Evolutionary conservation across 495 filamentous ascomycete species (phyloP), one percentile per base, ranked within the genome.

Genomic region (Daldinia loculata): DNA sequence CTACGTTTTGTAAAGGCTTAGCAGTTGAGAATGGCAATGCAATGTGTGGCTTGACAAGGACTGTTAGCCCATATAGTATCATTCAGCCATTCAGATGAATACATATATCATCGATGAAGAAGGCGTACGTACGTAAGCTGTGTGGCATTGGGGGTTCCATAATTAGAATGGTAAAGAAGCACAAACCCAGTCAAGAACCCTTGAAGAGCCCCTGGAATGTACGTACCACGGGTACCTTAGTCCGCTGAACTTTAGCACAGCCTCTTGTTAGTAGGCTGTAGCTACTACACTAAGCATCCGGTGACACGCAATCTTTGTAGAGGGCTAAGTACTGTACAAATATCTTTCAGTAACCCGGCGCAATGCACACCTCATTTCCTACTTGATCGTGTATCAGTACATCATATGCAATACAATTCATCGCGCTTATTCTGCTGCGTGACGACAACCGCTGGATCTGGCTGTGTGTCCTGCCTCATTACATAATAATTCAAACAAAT

Each of bases 401-500:
- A 26, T 43, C 4, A 24, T n/a, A 24, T 55, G 43, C 45, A 39
- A n/a, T 52, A 51, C 63, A 63, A 34, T 53, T 27, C 39, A 57
- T 34, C 43, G 19, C 53, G 34, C 34, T 27, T 58, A 52, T 30
- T 60, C 36, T 17, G 32, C 38, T 50, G 62, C 41, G 57, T 70
- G 62, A 65, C 62, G 61, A 66, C 68, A 64, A 41, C 30, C 6
- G 58, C 57, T 68, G 57, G 56, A 53, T 38, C 3, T 45, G 60
- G 53, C 45, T 52, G 52, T 63, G 45, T 72, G 69, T 68, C 59
- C 69, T 72, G 69, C 64, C 69, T 68, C 64, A 68, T 64, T 72
- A 72, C 64, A 56, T 72, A 72, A 72, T 66, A 66, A 60, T 56
- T 64, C 56, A 59, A 64, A 67, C 63, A 72, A 72, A 72, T 60